Conservation (phyloP, 2,329 filamentous ascomycete species). For the Beauveria caledonica region DNA sequence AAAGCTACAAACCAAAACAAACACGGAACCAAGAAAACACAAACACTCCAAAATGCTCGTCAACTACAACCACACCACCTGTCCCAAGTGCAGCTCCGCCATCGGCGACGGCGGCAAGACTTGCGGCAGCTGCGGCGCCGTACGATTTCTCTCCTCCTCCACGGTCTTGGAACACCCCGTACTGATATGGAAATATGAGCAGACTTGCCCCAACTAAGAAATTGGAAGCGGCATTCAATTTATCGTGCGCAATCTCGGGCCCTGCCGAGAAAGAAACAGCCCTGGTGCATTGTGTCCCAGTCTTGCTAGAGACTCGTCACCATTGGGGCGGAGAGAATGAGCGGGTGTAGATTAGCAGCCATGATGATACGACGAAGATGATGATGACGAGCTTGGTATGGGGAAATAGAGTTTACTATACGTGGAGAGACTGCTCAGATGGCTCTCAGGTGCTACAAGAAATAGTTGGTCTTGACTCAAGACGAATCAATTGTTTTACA, state of each 20-base stretch:
- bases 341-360: background rate
- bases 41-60: constrained; percentile 21
- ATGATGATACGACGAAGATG: background rate
- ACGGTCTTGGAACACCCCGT: background rate
- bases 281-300: background rate
- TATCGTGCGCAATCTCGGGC: background rate
- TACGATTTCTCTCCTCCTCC: constrained; percentile 26
- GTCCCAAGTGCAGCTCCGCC: constrained; percentile 49
- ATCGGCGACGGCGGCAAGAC: constrained; percentile 40
- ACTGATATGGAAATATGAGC: background rate
- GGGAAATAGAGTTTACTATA: background rate
- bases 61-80: constrained; percentile 33
- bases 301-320: background rate
- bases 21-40: background rate
- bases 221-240: background rate
- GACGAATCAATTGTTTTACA: background rate
- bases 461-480: background rate
- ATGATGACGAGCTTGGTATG: background rate
- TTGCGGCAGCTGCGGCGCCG: constrained; percentile 48
- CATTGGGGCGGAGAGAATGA: too few species aligned
- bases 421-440: background rate
- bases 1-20: background rate
- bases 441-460: background rate
- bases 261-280: background rate
- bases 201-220: constrained; percentile 15